Evolutionary conservation across 108 stramenopile genomes (phyloP), one percentile per base, ranked within the genome.

Genomic region (Pseudonitzschia multistriata): DNA sequence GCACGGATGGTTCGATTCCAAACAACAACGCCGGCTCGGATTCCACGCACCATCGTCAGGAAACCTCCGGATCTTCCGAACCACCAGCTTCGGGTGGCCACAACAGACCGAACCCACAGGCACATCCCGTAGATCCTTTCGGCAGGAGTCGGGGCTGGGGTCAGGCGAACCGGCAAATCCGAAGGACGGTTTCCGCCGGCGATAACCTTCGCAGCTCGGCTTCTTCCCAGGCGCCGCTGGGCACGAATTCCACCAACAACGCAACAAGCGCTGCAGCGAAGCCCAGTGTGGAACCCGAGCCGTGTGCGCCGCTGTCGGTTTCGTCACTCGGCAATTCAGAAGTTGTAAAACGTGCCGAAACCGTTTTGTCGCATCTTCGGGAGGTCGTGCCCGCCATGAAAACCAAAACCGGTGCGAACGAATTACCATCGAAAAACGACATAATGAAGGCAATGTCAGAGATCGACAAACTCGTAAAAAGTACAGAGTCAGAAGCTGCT

Each of bases 401-500:
- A 2, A 37, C 29, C 31, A 24, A 42, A 13, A 62, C 54, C 22
- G 68, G 50, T 21, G 11, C 22, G 22, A 61, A 57, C 17, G 40
- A 77, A 34, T 49, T 83, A 14, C 82, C 82, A 3, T 49, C 67
- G 19, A 83, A 83, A 39, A 72, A 63, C n/a, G 42, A 42, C 10
- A 76, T 83, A 19, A 52, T 79, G 40, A 24, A 56, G 10, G 82
- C 82, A n/a, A 50, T 83, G 22, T 28, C 56, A 21, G 45, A 45
- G 21, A 70, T 83, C 27, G 79, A 83, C 21, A 52, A 59, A 36
- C 59, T 52, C 19, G 76, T 79, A 30, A 77, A 76, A 54, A 31
- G 62, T 27, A 31, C 67, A 1, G 63, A 79, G 55, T 49, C 55
- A 14, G 59, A 76, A 33, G 27, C 34, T 21, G 67, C 68, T n/a